These are phyloP conservation scores for Phycomyces nitens DNA, from an alignment of 192 early-diverging fungal genomes.

Conservation along the genomic window DNA sequence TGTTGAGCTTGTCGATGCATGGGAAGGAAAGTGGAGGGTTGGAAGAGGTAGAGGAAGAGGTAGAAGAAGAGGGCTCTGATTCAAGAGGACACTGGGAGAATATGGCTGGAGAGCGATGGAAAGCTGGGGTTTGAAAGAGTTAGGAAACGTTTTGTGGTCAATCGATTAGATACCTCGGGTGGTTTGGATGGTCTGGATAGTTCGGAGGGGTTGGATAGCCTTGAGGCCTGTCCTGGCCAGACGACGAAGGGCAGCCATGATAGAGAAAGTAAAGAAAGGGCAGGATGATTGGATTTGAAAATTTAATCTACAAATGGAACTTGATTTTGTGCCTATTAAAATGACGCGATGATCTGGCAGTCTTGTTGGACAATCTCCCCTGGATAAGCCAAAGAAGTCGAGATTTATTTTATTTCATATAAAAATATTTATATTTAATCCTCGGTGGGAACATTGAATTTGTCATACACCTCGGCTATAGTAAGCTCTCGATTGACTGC, in stretches of 20 bases:
- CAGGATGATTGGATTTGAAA: too few species aligned
- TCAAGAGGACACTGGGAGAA: too few species aligned
- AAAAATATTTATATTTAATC: background rate
- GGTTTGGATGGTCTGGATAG: too few species aligned
- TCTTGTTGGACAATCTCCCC: background rate
- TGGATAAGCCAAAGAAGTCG: background rate
- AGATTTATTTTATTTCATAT: too few species aligned
- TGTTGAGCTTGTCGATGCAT: constrained; percentile 65
- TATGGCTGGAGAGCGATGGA: background rate
- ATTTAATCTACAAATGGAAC: too few species aligned
- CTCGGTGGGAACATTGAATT: background rate
- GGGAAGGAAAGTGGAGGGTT: constrained; percentile 73
- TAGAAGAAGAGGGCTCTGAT: constrained; percentile 12
- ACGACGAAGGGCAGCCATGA: too few species aligned
- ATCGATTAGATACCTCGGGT: too few species aligned
- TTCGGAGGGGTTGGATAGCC: too few species aligned
- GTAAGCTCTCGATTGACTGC: background rate
- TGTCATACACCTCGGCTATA: background rate
- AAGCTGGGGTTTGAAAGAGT: background rate
- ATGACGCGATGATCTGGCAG: constrained; percentile 2
- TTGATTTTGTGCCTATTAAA: background rate
- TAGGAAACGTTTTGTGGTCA: background rate
- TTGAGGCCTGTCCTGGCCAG: too few species aligned
- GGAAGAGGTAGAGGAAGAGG: constrained; percentile 33
- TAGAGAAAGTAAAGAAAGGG: too few species aligned